A percentile compares a stretch with the other conserved stretches of the same genome.
phyloP scores from a whole-genome alignment of 306 rosid genomes.

The Sicyos baderoa region DNA sequence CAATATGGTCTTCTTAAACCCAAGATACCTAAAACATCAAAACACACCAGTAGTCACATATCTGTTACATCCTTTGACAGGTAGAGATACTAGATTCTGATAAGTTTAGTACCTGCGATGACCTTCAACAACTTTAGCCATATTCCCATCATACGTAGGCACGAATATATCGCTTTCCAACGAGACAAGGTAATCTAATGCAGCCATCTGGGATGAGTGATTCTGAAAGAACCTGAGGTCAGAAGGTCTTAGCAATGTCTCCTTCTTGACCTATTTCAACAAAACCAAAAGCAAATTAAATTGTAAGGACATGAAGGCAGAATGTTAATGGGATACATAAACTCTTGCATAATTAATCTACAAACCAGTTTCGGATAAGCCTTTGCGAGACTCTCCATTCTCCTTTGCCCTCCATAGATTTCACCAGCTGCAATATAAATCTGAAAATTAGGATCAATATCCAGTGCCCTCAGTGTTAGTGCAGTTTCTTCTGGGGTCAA shows the following conservation, averaged over 20 bases:
- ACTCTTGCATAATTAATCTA: slow-evolving; percentile 9
- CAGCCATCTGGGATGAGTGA: slow-evolving; percentile 89
- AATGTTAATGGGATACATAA: neutral
- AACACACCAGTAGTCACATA: neutral
- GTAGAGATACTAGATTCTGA: too few species aligned
- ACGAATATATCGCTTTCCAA: slow-evolving; percentile 73
- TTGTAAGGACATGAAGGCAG: slow-evolving; percentile 15
- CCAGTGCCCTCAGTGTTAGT: slow-evolving; percentile 64
- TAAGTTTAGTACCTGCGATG: slow-evolving; percentile 49
- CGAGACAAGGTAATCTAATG: slow-evolving; percentile 78
- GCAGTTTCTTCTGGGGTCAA: slow-evolving; percentile 88
- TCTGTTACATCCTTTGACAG: neutral
- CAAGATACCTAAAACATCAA: slow-evolving; percentile 24
- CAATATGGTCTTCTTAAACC: slow-evolving; percentile 31
- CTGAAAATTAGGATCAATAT: slow-evolving; percentile 59
- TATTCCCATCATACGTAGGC: slow-evolving; percentile 81
- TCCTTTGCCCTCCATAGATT: slow-evolving; percentile 71
- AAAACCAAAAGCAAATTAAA: slow-evolving; percentile 6
- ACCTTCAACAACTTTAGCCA: slow-evolving; percentile 88
- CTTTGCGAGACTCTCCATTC: slow-evolving; percentile 52
- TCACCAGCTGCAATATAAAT: slow-evolving; percentile 88
- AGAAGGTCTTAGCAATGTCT: slow-evolving; percentile 51
- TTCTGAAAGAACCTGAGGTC: slow-evolving; percentile 58
- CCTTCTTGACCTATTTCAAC: slow-evolving; percentile 60
- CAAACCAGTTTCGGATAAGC: slow-evolving; percentile 71